These are phyloP conservation scores for Colletotrichum tropicicola DNA, from an alignment of 2,329 filamentous ascomycete genomes.

Conservation along the genomic window DNA sequence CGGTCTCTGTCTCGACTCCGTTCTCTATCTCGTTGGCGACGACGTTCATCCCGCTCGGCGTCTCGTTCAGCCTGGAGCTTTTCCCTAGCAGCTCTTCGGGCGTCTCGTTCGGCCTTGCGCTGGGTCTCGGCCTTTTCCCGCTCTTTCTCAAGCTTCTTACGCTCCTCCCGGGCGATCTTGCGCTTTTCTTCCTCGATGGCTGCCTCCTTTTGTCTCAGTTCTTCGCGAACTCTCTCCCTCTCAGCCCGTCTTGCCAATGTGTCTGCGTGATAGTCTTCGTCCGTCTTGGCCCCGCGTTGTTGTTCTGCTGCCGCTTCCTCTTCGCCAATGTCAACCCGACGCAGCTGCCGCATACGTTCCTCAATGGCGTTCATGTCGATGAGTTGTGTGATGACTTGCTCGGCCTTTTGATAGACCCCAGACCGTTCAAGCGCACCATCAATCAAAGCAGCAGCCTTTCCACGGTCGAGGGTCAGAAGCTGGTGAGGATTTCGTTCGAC, in stretches of 20 bases:
- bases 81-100: conserved; percentile 53
- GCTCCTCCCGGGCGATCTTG: conserved; percentile 65
- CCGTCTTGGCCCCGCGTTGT: conserved; percentile 73
- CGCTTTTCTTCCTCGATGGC: conserved; percentile 70
- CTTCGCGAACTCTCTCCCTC: conserved; percentile 69
- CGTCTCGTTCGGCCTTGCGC: conserved; percentile 59
- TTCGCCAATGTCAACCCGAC: conserved; percentile 73
- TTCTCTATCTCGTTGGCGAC: conserved; percentile 50
- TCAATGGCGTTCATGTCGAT: conserved; percentile 77
- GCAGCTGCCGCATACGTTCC: conserved; percentile 72
- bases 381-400: conserved; percentile 68
- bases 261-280: conserved; percentile 77
- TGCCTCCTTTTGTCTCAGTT: conserved; percentile 66
- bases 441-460: conserved; percentile 78
- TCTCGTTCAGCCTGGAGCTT: conserved; percentile 55
- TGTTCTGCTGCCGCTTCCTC: conserved; percentile 74
- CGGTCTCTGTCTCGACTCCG: conserved; percentile 47
- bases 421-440: conserved; percentile 82
- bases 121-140: conserved; percentile 59
- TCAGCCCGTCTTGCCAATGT: conserved; percentile 67
- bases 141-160: conserved; percentile 58
- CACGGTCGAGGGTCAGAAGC: conserved; percentile 76
- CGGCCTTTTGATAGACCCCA: conserved; percentile 77
- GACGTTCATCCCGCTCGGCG: conserved; percentile 64
- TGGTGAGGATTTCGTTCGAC: conserved; percentile 78